Conservation (phyloP, 768 basidiomycete genomes). For the Chalciporus pseudorubinellus region DNA sequence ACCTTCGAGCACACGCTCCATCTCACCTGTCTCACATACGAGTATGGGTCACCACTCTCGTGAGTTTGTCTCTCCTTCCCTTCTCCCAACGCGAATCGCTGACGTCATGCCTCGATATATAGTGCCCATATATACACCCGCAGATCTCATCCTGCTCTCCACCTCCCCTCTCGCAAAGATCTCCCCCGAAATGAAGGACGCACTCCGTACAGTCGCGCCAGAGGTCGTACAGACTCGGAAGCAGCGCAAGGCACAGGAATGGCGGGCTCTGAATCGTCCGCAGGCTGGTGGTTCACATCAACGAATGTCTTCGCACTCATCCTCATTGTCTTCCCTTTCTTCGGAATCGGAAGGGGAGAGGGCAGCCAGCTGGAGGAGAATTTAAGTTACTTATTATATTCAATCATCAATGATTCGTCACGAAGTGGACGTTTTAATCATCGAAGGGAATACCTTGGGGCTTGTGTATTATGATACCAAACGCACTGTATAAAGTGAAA, state of each 20-base stretch:
- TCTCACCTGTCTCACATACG: background rate
- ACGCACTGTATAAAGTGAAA: background rate
- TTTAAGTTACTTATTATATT: background rate
- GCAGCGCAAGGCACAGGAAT: constrained; percentile 26
- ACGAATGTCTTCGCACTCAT: constrained; percentile 4
- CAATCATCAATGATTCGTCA: no score
- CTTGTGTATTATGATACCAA: background rate
- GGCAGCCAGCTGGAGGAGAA: constrained; percentile 16
- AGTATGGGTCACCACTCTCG: constrained; percentile 1
- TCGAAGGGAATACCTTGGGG: background rate
- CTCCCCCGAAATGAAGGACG: constrained; percentile 1
- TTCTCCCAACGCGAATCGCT: background rate
- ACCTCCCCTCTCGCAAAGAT: constrained; percentile 21
- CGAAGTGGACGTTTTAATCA: background rate
- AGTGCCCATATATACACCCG: constrained; percentile 25
- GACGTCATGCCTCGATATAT: background rate
- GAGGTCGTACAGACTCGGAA: constrained; percentile 27
- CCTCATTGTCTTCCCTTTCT: background rate
- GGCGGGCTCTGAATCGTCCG: constrained; percentile 16
- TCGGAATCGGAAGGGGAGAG: constrained; percentile 20
- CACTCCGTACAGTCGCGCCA: constrained; percentile 19
- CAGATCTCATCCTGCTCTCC: constrained; percentile 24
- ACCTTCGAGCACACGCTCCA: constrained; percentile 5
- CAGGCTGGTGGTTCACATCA: background rate
- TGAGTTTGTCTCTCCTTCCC: background rate